Evolutionary conservation across 352 stramenopile species (phyloP), one percentile per base, ranked within the genome.

Genomic region (Phytophthora pluvialis): DNA sequence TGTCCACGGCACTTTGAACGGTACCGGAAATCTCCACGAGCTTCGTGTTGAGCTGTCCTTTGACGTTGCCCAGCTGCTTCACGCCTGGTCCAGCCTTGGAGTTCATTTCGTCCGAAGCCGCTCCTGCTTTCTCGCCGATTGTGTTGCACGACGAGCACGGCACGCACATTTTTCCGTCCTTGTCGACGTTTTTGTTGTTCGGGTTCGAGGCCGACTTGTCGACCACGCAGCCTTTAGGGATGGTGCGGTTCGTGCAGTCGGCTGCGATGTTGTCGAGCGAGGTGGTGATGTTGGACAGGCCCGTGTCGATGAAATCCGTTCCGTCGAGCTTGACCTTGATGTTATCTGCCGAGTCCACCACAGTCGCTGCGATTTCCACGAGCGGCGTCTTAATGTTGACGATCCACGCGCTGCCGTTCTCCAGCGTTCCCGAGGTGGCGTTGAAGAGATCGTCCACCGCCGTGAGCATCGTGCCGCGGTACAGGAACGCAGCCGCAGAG

Each of bases 371-470:
- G 18, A 92, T 76, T 13, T 72, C 53, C 18, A 72, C 42, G 4
- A 92, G 70, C 4, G 83, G 83, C 1, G 60, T 54, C 11, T 75
- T 54, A 10, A 89, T 72, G n/a, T 46, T 33, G 5, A 62, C 54
- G 25, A 88, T 79, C 79, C 80, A 90, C 4, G 32, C 33, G 7
- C 46, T 81, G 3, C 61, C 73, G 26, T 80, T 74, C 3, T 54
- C 56, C 9, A 92, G 58, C 3, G 81, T 88, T 7, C 59, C 54
- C 10, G 62, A 63, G 0, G 71, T 75, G 1, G 64, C 64, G 9
- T 80, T 64, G 38, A 90, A 90, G 26, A 72, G 75, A 28, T 83
- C 77, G 8, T 59, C 59, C 8, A 92, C 67, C 11, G 74, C 74
- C 4, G 48, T 52, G 4, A 78, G 73, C 21, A 90, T 60, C 8